phyloP scores from a whole-genome alignment of 805 yeast genomes.

The Hanseniaspora clermontiae region DNA sequence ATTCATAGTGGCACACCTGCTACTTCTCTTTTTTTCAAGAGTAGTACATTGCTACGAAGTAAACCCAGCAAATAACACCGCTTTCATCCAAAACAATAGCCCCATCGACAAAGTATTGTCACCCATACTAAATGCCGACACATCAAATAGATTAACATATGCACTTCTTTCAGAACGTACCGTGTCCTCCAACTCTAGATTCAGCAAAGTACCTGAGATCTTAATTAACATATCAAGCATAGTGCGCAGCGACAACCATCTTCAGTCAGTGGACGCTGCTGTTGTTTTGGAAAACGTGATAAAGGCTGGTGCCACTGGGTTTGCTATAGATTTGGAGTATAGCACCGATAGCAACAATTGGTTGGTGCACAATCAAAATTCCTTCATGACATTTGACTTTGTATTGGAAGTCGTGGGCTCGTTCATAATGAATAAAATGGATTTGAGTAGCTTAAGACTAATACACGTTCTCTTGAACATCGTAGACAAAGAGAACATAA shows the following conservation, averaged over 20 bases:
- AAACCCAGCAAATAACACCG: background rate
- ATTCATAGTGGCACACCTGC: background rate
- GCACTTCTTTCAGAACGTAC: slow-evolving; percentile 7
- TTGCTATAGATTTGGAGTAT: slow-evolving; percentile 6
- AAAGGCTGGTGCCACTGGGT: background rate
- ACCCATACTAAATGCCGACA: slow-evolving; percentile 2
- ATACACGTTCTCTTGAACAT: background rate
- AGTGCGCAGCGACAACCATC: background rate
- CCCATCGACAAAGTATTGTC: background rate
- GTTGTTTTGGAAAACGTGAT: background rate
- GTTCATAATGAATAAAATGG: background rate
- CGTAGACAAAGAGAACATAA: background rate
- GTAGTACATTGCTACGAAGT: background rate
- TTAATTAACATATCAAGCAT: slow-evolving; percentile 3
- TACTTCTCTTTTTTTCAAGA: background rate
- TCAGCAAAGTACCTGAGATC: background rate
- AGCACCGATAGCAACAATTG: background rate
- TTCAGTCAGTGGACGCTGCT: background rate
- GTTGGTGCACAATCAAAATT: background rate
- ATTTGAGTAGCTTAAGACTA: background rate
- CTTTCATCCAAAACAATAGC: background rate
- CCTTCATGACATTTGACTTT: background rate
- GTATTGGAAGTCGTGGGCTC: background rate
- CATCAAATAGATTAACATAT: background rate
- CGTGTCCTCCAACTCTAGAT: background rate